Conservation (phyloP, 257 asterid genomes). For the Przewalskia tangutica region DNA sequence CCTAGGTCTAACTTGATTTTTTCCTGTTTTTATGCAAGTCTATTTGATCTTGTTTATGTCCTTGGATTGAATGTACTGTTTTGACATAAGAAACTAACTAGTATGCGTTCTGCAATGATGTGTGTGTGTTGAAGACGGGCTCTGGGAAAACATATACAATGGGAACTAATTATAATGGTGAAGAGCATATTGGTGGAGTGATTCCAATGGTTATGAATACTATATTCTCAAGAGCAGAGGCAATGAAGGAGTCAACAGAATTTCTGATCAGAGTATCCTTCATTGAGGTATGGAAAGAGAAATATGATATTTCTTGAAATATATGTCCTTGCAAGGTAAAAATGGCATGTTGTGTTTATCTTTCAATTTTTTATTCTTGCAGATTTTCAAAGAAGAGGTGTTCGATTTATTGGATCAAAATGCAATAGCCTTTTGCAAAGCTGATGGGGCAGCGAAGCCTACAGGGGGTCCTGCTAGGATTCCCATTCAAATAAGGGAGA, state of each 20-base stretch:
- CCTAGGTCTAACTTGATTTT: neutral
- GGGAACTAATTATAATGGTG: slow-evolving; percentile 97
- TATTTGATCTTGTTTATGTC: neutral
- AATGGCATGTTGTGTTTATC: neutral
- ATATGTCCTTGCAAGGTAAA: neutral
- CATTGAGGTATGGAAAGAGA: slow-evolving; percentile 56
- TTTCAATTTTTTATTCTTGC: slow-evolving; percentile 11
- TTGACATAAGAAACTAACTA: neutral
- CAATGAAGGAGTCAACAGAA: slow-evolving; percentile 55
- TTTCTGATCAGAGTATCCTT: slow-evolving; percentile 78
- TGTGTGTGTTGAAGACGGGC: slow-evolving; percentile 53
- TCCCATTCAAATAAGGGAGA: slow-evolving; percentile 91
- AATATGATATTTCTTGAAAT: slow-evolving; percentile 1
- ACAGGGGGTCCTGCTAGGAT: slow-evolving; percentile 55
- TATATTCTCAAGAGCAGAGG: slow-evolving; percentile 58
- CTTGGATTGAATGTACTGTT: neutral
- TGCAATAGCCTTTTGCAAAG: slow-evolving; percentile 18
- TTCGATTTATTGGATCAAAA: slow-evolving; percentile 70
- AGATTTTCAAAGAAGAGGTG: slow-evolving; percentile 97
- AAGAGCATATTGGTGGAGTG: slow-evolving; percentile 59
- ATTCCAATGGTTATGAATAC: slow-evolving; percentile 87
- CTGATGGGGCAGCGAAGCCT: slow-evolving; percentile 21
- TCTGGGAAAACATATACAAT: slow-evolving; percentile 96
- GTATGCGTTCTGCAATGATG: neutral
- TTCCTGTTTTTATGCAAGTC: neutral